Percentiles rank a stretch among this genome's conserved stretches.
Evolutionary conservation across 805 yeast genomes (phyloP).

Genomic region (Ogataea pini): DNA sequence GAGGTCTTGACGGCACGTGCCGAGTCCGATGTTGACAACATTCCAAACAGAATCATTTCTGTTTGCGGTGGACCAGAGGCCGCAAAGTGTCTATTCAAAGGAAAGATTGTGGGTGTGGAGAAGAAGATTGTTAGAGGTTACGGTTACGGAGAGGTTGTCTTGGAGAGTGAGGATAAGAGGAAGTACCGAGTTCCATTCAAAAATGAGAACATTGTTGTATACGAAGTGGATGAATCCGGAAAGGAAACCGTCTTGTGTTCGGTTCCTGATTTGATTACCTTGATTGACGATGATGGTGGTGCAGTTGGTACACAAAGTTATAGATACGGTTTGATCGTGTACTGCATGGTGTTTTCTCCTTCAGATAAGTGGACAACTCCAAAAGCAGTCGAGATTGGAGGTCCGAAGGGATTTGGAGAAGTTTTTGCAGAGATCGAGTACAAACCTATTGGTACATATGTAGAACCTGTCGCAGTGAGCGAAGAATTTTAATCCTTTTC

Average conservation of each 20-base stretch:
- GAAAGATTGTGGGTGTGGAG: conserved; percentile 45
- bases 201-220: conserved; percentile 44
- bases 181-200: conserved; percentile 41
- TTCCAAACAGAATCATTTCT: conserved; percentile 38
- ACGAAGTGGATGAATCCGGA: conserved; percentile 24
- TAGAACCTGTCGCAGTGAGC: conserved; percentile 16
- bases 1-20: conserved; percentile 40
- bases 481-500: conserved; percentile 9
- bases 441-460: conserved; percentile 39
- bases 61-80: conserved; percentile 36
- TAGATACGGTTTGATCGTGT: conserved; percentile 43
- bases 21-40: conserved; percentile 34
- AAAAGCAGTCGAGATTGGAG: conserved; percentile 41
- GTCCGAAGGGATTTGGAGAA: conserved; percentile 39
- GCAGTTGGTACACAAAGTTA: conserved; percentile 50
- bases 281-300: conserved; percentile 41
- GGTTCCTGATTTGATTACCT: conserved; percentile 45
- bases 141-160: conserved; percentile 42
- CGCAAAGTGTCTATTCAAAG: conserved; percentile 39
- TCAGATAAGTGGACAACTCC: conserved; percentile 36
- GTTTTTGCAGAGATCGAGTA: conserved; percentile 38
- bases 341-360: conserved; percentile 41
- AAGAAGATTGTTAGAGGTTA: conserved; percentile 43
- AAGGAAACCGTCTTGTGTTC: conserved; percentile 33
- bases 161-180: conserved; percentile 22